Conservation (phyloP, 1,139 yeast species). For the Saccharomyces hybrid region DNA sequence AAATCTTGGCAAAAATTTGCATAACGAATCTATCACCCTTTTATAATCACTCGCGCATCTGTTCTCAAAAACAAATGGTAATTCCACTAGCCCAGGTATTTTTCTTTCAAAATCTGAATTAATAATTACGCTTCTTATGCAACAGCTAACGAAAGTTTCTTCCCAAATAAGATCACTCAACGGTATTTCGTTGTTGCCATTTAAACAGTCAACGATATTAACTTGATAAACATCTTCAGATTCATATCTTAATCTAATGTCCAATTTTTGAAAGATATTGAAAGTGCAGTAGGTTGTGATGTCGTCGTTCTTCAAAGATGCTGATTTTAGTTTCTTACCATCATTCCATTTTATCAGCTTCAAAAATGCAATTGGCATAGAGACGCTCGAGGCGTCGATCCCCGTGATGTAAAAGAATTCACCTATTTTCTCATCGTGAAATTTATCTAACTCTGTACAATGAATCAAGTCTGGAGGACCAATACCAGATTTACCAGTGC, state of each 20-base stretch:
- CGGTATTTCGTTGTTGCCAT: slow-evolving; percentile 8
- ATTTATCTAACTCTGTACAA: slow-evolving; percentile 38
- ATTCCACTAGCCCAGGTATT: slow-evolving; percentile 45
- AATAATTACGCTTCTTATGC: slow-evolving; percentile 63
- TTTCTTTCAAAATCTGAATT: slow-evolving; percentile 58
- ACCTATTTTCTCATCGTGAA: slow-evolving; percentile 35
- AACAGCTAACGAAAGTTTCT: slow-evolving; percentile 68
- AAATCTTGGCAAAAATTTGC: slow-evolving; percentile 59
- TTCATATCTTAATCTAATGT: slow-evolving; percentile 59
- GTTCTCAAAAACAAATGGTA: slow-evolving; percentile 33
- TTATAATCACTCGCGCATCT: slow-evolving; percentile 37
- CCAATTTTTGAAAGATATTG: slow-evolving; percentile 59
- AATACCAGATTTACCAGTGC: slow-evolving; percentile 30
- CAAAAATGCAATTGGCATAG: slow-evolving; percentile 60
- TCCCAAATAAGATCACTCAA: slow-evolving; percentile 49
- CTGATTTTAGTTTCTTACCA: slow-evolving; percentile 7
- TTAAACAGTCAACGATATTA: slow-evolving; percentile 31
- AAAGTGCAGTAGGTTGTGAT: slow-evolving; percentile 56
- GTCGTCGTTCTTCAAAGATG: slow-evolving; percentile 7
- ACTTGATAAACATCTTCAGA: slow-evolving; percentile 42
- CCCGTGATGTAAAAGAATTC: slow-evolving; percentile 45
- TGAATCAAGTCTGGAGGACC: slow-evolving; percentile 92
- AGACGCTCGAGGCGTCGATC: slow-evolving; percentile 49
- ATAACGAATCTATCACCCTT: slow-evolving; percentile 51
- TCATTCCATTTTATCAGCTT: slow-evolving; percentile 49